phyloP scores from a whole-genome alignment of 257 asterid species.

The Gentiana straminea region DNA sequence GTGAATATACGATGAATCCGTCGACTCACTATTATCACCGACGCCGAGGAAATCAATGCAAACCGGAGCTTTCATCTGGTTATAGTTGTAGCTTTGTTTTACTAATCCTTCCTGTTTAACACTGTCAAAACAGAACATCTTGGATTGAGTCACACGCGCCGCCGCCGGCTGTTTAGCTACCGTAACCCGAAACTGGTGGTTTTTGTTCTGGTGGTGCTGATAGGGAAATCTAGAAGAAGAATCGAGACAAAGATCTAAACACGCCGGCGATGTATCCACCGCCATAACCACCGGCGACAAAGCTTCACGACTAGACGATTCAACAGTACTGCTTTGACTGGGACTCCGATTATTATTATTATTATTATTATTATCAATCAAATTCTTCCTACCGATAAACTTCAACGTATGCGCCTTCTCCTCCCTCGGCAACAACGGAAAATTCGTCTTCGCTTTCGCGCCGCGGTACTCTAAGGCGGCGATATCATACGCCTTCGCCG shows the following conservation, averaged over 20 bases:
- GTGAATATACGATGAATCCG: no score
- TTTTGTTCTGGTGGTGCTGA: background rate
- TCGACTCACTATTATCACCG: no score
- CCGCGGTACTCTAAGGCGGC: slow-evolving; percentile 21
- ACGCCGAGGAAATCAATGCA: no score
- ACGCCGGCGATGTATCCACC: slow-evolving; percentile 3
- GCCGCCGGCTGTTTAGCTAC: no score
- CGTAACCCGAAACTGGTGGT: background rate
- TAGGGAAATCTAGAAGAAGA: slow-evolving; percentile 9
- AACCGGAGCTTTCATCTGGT: no score
- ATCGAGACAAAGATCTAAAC: slow-evolving; percentile 17
- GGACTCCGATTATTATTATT: slow-evolving; percentile 10
- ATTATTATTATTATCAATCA: background rate
- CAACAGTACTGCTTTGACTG: slow-evolving; percentile 21
- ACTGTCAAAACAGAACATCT: no score
- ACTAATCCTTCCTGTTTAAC: no score
- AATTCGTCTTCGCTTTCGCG: slow-evolving; percentile 21
- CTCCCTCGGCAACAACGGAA: slow-evolving; percentile 5
- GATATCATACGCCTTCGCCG: slow-evolving; percentile 20
- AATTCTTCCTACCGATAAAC: background rate
- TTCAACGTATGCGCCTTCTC: background rate
- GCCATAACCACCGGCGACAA: slow-evolving; percentile 12
- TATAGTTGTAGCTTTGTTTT: no score
- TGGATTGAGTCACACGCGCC: no score
- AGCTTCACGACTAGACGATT: slow-evolving; percentile 16